Evolutionary conservation across 305 asterid species (phyloP), one percentile per base, ranked within the genome.

Genomic region (Fraxinus floribunda): DNA sequence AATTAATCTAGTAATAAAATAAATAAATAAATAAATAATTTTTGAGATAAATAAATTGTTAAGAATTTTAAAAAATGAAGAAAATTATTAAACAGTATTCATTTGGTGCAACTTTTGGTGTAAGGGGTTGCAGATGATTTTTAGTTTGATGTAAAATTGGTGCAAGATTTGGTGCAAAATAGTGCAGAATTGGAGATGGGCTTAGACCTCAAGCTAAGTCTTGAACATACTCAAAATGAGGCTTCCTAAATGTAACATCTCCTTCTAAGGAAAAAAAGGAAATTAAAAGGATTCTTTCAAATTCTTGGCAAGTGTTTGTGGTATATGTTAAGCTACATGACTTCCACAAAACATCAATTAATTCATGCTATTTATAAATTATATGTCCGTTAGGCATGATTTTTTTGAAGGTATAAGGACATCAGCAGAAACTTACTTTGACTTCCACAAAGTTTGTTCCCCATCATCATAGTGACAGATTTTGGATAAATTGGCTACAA

Each of bases 391-490:
- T 46, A 62, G 39, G 46, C 22, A 32, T 77, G 55, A 1, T 71
- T 4, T 55, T 38, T 77, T 30, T 62, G 18, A 77, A 15, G 34
- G 13, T 18, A 16, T 6, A 57, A 34, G 57, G 57, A 5, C 18
- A 57, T 10, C 8, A 68, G 24, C n/a, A 78, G 57, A 32, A 62
- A 62, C 41, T 78, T 60, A 62, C 41, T 78, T 60, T 78, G 81
- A 10, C 55, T 57, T 57, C 34, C 81, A 55, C 24, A 22, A 36
- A 60, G 57, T 78, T 76, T 77, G 24, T 78, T 60, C 18, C 55
- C 55, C 52, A 49, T 77, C 49, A 7, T 18, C 22, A 57, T n/a
- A 18, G 18, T 55, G 18, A 32, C 24, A 78, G 75, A 26, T 57
- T 62, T 78, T 57, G 75, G 64, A 60, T 9, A 18, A 60, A 3